Percentiles rank a stretch among this genome's conserved stretches.
phyloP scores from a whole-genome alignment of 768 basidiomycete species.

The Suillus brevipes region DNA sequence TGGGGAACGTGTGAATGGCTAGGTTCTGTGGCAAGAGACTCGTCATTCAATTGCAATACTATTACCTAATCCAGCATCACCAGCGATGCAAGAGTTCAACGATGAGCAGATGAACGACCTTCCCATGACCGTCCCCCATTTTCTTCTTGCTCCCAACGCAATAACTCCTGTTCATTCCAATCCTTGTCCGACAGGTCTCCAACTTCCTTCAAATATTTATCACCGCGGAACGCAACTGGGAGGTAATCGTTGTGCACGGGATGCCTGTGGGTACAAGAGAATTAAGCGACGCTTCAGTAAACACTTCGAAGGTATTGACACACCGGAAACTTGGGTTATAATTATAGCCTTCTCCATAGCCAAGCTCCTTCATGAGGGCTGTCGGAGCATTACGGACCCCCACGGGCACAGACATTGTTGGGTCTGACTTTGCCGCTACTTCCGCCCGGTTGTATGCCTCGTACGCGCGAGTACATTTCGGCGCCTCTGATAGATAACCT shows the following conservation, averaged over 20 bases:
- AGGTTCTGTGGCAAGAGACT: no score
- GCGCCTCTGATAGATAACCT: constrained; percentile 77
- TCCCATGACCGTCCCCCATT: constrained; percentile 53
- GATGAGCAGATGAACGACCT: constrained; percentile 30
- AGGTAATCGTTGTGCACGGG: constrained; percentile 67
- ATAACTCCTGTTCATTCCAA: constrained; percentile 62
- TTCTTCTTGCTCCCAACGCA: constrained; percentile 53
- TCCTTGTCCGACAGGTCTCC: constrained; percentile 46
- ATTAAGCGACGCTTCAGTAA: background rate
- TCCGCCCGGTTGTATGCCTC: constrained; percentile 74
- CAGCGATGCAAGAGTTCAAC: no score
- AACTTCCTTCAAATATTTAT: constrained; percentile 45
- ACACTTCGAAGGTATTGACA: constrained; percentile 20
- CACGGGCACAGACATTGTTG: constrained; percentile 63
- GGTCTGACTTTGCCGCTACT: constrained; percentile 53
- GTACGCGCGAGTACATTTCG: constrained; percentile 79
- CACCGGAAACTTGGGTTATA: constrained; percentile 63
- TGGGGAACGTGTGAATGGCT: background rate
- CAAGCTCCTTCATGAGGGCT: constrained; percentile 63
- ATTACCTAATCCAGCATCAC: background rate
- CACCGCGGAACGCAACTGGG: constrained; percentile 46
- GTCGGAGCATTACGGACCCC: constrained; percentile 80
- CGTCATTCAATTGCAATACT: background rate
- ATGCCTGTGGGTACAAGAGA: constrained; percentile 41
- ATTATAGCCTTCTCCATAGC: constrained; percentile 62